phyloP scores from a whole-genome alignment of 2,329 filamentous ascomycete species.

The Penicillium nordicum region DNA sequence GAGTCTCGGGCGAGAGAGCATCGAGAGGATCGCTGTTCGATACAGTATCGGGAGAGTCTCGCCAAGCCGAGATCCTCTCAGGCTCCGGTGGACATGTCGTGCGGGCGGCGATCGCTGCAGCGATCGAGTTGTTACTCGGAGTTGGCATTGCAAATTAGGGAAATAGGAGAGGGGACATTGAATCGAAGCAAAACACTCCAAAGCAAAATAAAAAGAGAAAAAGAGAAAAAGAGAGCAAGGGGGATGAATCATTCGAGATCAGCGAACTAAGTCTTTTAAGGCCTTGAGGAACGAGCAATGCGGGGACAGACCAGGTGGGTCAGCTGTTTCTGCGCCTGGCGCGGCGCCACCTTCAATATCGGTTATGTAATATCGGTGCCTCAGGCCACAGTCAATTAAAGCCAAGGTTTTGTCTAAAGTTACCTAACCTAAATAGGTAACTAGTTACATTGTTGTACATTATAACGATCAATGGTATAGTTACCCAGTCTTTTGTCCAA shows the following conservation, averaged over 20 bases:
- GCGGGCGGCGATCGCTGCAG: conserved; percentile 44
- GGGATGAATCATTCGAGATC: conserved; percentile 19
- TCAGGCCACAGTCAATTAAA: background rate
- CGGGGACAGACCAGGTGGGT: conserved; percentile 20
- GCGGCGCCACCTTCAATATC: conserved; percentile 8
- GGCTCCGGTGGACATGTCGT: conserved; percentile 49
- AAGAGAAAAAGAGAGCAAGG: conserved; percentile 14
- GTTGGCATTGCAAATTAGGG: conserved; percentile 49
- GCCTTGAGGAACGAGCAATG: conserved; percentile 27
- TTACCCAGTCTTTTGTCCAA: background rate
- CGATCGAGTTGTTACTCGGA: conserved; percentile 45
- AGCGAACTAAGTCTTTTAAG: conserved; percentile 11
- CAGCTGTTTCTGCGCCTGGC: conserved; percentile 12
- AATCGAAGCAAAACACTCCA: conserved; percentile 21
- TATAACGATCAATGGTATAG: background rate
- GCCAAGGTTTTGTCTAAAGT: background rate
- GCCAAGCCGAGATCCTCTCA: conserved; percentile 34
- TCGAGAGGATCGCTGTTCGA: conserved; percentile 26
- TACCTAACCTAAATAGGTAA: background rate
- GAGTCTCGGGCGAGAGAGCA: conserved; percentile 24
- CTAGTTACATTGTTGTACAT: background rate
- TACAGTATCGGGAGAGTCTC: conserved; percentile 29
- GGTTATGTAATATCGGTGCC: background rate
- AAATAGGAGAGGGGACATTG: conserved; percentile 34
- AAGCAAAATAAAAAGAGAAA: conserved; percentile 9